Conservation (phyloP, 2,329 filamentous ascomycete species). For the Beauveria medogensis region DNA sequence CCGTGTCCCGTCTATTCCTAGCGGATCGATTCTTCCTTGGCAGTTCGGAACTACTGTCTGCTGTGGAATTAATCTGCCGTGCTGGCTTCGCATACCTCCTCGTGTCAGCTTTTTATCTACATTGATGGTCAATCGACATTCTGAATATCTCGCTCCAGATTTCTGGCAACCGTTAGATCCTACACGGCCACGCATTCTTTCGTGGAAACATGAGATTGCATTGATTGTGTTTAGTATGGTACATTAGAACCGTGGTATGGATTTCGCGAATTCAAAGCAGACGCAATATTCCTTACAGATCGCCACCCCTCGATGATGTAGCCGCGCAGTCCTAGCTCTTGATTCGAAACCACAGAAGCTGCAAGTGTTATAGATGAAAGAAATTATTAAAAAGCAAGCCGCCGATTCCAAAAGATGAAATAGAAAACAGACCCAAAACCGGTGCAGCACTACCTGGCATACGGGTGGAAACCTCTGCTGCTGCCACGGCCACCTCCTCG, state of each 20-base stretch:
- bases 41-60: constrained; percentile 23
- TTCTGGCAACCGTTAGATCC: background rate
- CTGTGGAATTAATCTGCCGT: background rate
- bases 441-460: constrained; percentile 34
- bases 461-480: constrained; percentile 72
- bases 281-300: background rate
- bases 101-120: background rate
- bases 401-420: background rate
- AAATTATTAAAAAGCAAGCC: background rate
- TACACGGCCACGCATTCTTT: background rate
- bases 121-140: background rate
- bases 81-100: background rate
- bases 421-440: background rate
- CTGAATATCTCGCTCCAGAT: no score
- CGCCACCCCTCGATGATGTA: background rate
- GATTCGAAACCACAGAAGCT: background rate
- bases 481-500: constrained; percentile 77
- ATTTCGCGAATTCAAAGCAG: background rate
- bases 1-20: constrained; percentile 35
- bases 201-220: background rate
- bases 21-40: constrained; percentile 35
- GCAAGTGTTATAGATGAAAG: background rate
- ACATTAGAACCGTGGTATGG: background rate
- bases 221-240: background rate
- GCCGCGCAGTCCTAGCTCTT: background rate